phyloP scores from a whole-genome alignment of 1,284 basidiomycete genomes.

The Cutaneotrichosporon sp. region DNA sequence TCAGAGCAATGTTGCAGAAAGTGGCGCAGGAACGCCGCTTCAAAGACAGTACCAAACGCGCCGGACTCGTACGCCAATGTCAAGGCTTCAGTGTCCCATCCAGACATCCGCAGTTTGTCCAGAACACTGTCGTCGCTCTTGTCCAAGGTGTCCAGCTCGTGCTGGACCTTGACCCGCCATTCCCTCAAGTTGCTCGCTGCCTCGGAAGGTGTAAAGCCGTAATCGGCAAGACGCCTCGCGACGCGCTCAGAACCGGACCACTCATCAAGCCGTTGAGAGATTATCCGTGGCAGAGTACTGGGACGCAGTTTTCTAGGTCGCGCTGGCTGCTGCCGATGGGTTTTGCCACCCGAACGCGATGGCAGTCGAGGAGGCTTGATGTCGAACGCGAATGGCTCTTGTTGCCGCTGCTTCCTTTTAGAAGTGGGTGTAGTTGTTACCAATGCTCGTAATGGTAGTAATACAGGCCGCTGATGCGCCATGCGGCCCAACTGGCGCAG shows the following conservation, averaged over 20 bases:
- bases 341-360: neutral
- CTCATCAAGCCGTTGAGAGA: slow-evolving; percentile 27
- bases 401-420: neutral
- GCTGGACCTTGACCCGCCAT: slow-evolving; percentile 3
- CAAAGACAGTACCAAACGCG: slow-evolving; percentile 21
- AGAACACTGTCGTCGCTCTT: slow-evolving; percentile 8
- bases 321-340: neutral
- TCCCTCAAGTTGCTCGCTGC: slow-evolving; percentile 3
- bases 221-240: slow-evolving; percentile 19
- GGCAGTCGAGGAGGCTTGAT: neutral
- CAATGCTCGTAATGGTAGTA: too few relatives aligned
- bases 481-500: neutral
- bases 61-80: slow-evolving; percentile 27
- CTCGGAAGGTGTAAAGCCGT: slow-evolving; percentile 22
- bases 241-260: slow-evolving; percentile 27
- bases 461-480: too few relatives aligned
- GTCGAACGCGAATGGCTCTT: neutral
- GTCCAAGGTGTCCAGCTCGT: slow-evolving; percentile 4
- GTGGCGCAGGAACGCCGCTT: slow-evolving; percentile 29
- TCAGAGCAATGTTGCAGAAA: slow-evolving; percentile 20
- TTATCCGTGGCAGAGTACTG: slow-evolving; percentile 3
- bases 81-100: slow-evolving; percentile 28
- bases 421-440: too few relatives aligned
- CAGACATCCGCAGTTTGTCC: slow-evolving; percentile 13
- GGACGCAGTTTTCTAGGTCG: slow-evolving; percentile 2